phyloP scores from a whole-genome alignment of 495 filamentous ascomycete species.

The Penicillium roqueforti region DNA sequence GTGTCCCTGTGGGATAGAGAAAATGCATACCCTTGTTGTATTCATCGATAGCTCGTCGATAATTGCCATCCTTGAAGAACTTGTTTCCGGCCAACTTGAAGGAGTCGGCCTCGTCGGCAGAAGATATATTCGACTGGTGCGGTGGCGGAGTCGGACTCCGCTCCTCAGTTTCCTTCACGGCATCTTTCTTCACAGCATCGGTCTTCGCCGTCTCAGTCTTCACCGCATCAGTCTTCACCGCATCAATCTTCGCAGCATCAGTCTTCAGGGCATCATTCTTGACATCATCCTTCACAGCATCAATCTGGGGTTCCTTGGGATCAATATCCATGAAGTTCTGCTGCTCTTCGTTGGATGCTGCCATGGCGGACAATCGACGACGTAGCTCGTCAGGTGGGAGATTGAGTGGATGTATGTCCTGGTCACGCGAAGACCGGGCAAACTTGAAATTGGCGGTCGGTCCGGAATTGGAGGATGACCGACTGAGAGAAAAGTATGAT shows the following conservation, averaged over 20 bases:
- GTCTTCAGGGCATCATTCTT: no score
- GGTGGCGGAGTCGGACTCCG: conserved; percentile 74
- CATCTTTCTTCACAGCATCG: no score
- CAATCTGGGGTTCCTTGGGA: conserved; percentile 37
- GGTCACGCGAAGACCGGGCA: conserved; percentile 55
- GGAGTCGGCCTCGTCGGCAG: conserved; percentile 69
- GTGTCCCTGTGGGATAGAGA: not conserved
- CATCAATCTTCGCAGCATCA: no score
- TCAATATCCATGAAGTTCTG: conserved; percentile 78
- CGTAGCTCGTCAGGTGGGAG: conserved; percentile 79
- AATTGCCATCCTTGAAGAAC: conserved; percentile 90
- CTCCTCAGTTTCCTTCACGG: conserved; percentile 50
- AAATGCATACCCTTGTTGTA: conserved; percentile 79
- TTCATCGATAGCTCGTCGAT: conserved; percentile 76
- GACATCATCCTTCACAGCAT: conserved; percentile 57
- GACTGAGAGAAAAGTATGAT: conserved; percentile 33
- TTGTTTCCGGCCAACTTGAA: conserved; percentile 94
- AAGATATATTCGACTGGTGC: conserved; percentile 57
- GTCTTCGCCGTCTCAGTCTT: no score
- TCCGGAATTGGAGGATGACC: conserved; percentile 29
- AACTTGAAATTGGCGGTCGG: conserved; percentile 9
- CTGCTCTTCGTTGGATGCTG: conserved; percentile 55
- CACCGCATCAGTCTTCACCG: no score
- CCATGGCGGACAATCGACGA: conserved; percentile 64
- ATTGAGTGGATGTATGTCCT: conserved; percentile 77